These are phyloP conservation scores for Paraleonurus japonicus DNA, from an alignment of 257 asterid genomes.

Conservation along the genomic window DNA sequence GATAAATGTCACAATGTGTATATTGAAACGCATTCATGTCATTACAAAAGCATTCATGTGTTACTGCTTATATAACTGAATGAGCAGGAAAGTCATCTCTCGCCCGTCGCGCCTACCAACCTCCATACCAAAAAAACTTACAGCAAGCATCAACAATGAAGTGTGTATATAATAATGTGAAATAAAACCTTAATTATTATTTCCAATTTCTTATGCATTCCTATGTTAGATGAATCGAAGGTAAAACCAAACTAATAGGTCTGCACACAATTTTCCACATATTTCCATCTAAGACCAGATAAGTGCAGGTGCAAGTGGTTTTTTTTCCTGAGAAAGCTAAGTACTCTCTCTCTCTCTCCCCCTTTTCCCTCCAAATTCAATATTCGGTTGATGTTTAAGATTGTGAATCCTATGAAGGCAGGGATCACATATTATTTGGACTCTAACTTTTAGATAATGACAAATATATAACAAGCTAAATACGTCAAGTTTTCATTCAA, in stretches of 20 bases:
- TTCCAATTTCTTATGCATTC: background rate
- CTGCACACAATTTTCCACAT: background rate
- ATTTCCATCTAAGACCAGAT: background rate
- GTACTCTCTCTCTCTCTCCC: background rate
- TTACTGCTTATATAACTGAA: background rate
- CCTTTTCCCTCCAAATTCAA: background rate
- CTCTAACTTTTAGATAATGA: background rate
- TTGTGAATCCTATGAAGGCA: background rate
- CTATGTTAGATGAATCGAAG: background rate
- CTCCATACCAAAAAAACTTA: background rate
- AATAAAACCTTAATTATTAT: background rate
- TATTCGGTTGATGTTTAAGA: background rate
- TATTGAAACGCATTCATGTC: background rate
- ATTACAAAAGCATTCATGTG: no score
- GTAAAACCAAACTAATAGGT: conserved; percentile 20
- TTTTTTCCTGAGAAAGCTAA: background rate
- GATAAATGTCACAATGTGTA: background rate
- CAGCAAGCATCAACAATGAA: background rate
- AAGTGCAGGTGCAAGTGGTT: background rate
- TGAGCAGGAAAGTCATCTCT: background rate
- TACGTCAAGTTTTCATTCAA: background rate
- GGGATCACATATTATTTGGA: background rate
- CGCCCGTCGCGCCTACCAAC: background rate
- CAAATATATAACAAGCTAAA: background rate
- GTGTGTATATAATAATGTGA: background rate